These are phyloP conservation scores for Zychaea mexicana DNA, from an alignment of 371 early-diverging fungal species.

Conservation along the genomic window DNA sequence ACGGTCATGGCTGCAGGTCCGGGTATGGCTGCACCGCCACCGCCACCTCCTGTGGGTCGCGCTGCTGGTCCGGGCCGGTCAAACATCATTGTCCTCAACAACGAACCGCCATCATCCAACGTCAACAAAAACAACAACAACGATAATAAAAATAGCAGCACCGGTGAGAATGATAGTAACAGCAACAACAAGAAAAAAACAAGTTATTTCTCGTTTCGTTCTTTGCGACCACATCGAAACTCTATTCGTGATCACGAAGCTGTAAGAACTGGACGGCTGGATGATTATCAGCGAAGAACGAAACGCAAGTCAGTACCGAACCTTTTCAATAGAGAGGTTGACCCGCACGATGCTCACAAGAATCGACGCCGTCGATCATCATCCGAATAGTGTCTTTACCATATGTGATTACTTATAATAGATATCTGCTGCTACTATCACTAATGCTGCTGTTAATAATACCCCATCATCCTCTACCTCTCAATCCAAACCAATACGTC, in stretches of 20 bases:
- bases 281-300: background rate
- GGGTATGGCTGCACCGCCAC: slow-evolving; percentile 12
- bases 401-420: too few species aligned
- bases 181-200: background rate
- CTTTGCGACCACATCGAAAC: background rate
- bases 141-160: background rate
- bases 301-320: slow-evolving; percentile 11
- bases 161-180: background rate
- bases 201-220: background rate
- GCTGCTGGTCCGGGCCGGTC: slow-evolving; percentile 18
- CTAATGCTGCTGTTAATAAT: background rate
- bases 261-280: too few species aligned
- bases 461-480: background rate
- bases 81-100: slow-evolving; percentile 34
- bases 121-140: background rate
- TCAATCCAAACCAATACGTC: too few species aligned
- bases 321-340: background rate
- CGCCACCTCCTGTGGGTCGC: slow-evolving; percentile 11
- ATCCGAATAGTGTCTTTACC: background rate
- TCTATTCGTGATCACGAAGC: background rate
- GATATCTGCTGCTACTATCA: too few species aligned
- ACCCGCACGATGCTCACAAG: background rate
- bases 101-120: slow-evolving; percentile 22
- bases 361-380: slow-evolving; percentile 5
- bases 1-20: slow-evolving; percentile 1